Evolutionary conservation across 2,329 filamentous ascomycete species (phyloP).

Genomic region (Cordyceps militaris): DNA sequence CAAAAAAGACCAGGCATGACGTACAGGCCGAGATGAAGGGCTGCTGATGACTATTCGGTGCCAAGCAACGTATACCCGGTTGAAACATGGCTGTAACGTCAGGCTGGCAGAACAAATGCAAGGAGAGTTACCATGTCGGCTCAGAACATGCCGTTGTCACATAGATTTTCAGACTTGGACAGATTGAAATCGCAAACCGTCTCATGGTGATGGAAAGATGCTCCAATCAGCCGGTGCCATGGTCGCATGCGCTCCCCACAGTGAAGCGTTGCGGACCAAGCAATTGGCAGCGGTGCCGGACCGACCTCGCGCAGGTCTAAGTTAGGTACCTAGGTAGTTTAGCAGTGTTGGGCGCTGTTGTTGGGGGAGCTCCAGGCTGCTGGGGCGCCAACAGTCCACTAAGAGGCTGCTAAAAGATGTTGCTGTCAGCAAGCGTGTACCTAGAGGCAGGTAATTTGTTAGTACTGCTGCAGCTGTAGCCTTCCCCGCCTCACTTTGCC

Average conservation of each 20-base stretch:
- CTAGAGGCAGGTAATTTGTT: neutral
- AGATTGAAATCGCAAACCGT: no score
- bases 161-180: neutral
- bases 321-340: no score
- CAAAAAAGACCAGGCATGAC: no score
- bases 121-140: no score
- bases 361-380: no score
- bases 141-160: no score
- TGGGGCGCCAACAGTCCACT: neutral
- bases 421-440: neutral
- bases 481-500: neutral
- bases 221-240: slow-evolving; percentile 1
- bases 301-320: neutral
- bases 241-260: neutral
- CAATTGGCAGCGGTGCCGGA: neutral
- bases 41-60: no score
- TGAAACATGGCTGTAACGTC: slow-evolving; percentile 4
- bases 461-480: no score
- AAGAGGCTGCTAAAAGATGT: neutral
- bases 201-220: neutral
- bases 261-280: neutral
- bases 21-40: no score
- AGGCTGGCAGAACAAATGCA: neutral
- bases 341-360: no score
- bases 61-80: neutral